phyloP scores from a whole-genome alignment of 495 filamentous ascomycete genomes.

The Hypoxylon rickii region DNA sequence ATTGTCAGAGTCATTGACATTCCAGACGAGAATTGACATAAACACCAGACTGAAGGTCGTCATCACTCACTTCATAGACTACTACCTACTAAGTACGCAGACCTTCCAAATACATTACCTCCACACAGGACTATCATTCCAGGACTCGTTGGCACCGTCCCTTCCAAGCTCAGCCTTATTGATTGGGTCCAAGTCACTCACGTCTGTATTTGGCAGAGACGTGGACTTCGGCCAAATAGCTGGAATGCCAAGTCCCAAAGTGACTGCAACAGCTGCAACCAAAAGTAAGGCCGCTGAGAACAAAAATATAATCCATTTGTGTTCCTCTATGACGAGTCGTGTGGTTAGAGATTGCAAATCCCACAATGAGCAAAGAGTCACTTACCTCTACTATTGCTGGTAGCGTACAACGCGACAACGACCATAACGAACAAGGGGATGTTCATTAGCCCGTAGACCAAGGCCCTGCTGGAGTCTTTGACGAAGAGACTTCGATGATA shows the following conservation, averaged over 20 bases:
- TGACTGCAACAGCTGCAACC: conserved; percentile 18
- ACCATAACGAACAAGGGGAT: conserved; percentile 54
- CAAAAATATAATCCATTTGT: conserved; percentile 31
- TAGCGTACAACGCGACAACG: conserved; percentile 45
- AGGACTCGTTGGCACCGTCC: too few relatives aligned
- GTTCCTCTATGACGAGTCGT: conserved; percentile 7
- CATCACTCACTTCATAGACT: too few relatives aligned
- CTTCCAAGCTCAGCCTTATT: not conserved
- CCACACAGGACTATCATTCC: too few relatives aligned
- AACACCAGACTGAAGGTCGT: too few relatives aligned
- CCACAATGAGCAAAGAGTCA: not conserved
- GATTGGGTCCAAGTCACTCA: not conserved
- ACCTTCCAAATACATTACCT: too few relatives aligned
- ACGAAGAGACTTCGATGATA: conserved; percentile 49
- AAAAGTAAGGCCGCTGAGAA: conserved; percentile 33
- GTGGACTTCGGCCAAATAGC: not conserved
- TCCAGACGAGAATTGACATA: too few relatives aligned
- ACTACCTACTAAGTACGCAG: too few relatives aligned
- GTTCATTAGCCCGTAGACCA: conserved; percentile 52
- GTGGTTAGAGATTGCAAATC: not conserved
- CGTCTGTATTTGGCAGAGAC: not conserved
- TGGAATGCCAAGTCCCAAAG: conserved; percentile 6
- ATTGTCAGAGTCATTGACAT: too few relatives aligned
- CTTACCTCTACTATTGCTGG: conserved; percentile 39
- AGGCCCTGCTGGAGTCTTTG: conserved; percentile 44